phyloP scores from a whole-genome alignment of 139 green algal genomes.

The Ulvella scutata region DNA sequence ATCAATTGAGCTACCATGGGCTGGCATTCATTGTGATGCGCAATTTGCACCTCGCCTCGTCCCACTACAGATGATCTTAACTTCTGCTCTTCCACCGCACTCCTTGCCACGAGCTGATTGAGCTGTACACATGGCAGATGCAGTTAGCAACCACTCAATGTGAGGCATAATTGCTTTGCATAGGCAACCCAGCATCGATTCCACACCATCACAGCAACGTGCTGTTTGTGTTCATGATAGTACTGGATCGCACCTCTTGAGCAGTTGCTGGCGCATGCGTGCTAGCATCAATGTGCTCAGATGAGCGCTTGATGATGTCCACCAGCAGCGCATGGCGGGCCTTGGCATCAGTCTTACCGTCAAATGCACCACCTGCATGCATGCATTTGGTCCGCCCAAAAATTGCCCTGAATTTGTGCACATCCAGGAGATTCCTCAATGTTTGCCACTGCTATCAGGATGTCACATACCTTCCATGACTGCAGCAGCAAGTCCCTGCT shows the following conservation, averaged over 20 bases:
- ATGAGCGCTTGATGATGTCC: slow-evolving; percentile 23
- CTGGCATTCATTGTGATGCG: background rate
- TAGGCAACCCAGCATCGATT: too few species aligned
- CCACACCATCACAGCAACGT: too few species aligned
- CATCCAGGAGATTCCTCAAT: too few species aligned
- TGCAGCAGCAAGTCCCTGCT: background rate
- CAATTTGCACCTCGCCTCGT: background rate
- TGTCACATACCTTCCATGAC: too few species aligned
- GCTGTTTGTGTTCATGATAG: too few species aligned
- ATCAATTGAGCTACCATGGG: background rate
- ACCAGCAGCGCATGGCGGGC: slow-evolving; percentile 55
- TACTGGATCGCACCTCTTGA: background rate
- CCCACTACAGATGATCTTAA: background rate
- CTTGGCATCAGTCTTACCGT: slow-evolving; percentile 49
- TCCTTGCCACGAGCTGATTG: background rate
- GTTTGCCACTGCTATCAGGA: too few species aligned
- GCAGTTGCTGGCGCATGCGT: background rate
- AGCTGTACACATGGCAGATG: background rate
- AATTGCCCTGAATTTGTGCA: too few species aligned
- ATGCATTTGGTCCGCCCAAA: too few species aligned
- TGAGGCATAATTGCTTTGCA: too few species aligned
- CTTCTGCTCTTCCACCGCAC: background rate
- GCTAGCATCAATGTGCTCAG: background rate
- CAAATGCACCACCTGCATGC: slow-evolving; percentile 75
- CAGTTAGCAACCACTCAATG: too few species aligned